phyloP scores from a whole-genome alignment of 2,329 filamentous ascomycete genomes.

The Lachnellula arida region DNA sequence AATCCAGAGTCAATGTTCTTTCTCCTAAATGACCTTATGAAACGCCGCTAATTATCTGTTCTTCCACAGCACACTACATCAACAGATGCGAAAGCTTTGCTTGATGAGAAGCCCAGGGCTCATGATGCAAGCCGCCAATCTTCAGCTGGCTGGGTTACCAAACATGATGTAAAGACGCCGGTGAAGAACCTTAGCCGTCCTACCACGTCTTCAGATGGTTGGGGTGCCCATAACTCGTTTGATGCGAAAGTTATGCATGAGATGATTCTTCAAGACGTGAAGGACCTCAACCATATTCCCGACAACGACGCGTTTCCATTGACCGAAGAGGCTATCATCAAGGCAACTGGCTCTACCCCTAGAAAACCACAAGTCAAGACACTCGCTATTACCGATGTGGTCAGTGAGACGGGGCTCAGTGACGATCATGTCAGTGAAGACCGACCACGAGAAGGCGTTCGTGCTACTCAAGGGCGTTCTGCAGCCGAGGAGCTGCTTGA shows the following conservation, averaged over 20 bases:
- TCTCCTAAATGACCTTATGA: too few species aligned
- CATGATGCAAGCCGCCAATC: too few species aligned
- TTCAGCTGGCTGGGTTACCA: too few species aligned
- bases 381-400: neutral
- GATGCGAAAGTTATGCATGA: neutral
- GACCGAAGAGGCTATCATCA: conserved; percentile 7
- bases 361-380: neutral
- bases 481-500: conserved; percentile 17
- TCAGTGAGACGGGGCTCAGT: neutral
- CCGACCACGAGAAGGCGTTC: conserved; percentile 14
- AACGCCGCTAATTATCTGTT: too few species aligned
- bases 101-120: neutral
- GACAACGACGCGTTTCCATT: neutral
- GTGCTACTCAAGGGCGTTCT: conserved; percentile 19
- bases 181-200: neutral
- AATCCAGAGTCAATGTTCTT: too few species aligned
- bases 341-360: conserved; percentile 5
- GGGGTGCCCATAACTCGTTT: neutral
- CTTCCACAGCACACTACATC: neutral
- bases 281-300: neutral
- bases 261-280: neutral
- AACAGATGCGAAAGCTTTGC: neutral
- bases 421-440: neutral
- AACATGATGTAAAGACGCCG: neutral
- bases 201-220: neutral